Base-by-base conservation (phyloP, 257 asterid genomes). In the Fraxinus cuspidata region DNA sequence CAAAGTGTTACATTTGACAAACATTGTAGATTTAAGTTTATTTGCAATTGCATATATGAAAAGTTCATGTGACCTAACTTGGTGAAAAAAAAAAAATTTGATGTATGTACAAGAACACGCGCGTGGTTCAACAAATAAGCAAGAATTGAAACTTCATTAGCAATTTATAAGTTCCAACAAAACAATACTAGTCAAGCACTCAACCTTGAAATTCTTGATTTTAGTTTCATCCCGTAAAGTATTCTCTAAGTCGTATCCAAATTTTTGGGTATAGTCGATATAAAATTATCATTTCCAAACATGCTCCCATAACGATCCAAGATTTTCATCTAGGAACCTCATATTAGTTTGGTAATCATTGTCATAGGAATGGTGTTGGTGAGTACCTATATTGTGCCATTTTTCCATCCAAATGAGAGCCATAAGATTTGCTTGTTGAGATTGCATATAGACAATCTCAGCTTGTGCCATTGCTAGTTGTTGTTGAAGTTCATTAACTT, bases 401-500 rank as follows among this genome's bases (percentile, higher is more conserved):
- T 79, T 85, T 79, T 85, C 91, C 92, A 87, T 80, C 86, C 88
- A 92, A 63, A 90, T 74, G 5, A 90, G 12, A 72, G 96, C 92
- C 96, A 89, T 92, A 34, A 92, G 87, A 53, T 90, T 88, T 18
- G 92, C 85, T 40, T 90, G 89, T 51, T 89, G 96, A 77, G 87
- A 89, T 78, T 90, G 93, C 90, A 92, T 78, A 82, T 86, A 90
- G 72, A 88, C 76, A 47, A 89, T 42, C 77, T 92, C 87, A 7
- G 96, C 97, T 74, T 88, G 94, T 34, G 97, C 83, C 56, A 84
- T 84, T 0, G 97, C 97, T 12, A 92, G 77, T 23, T 92, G 97
- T 67, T 86, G 88, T 77, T 92, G 96, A 42, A 92, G 94, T 25
- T 89, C 92, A 77, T 31, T 81, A 2, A 92, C 89, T 81, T 90